Conservation (phyloP, 2,329 filamentous ascomycete genomes). For the Ceratocystis alfenasii region DNA sequence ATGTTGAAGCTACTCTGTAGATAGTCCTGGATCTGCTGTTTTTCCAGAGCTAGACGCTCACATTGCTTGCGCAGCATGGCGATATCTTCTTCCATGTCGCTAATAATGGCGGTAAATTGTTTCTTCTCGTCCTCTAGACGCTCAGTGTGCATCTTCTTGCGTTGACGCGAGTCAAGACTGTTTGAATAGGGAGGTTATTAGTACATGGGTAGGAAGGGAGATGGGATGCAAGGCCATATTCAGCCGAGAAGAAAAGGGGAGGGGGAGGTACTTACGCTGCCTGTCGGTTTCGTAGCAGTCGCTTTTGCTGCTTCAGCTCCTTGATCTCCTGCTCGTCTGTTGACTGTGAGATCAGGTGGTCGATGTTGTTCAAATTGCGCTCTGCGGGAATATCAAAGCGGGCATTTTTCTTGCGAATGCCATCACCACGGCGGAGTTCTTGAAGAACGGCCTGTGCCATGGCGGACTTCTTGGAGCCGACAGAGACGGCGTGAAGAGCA, state of each 20-base stretch:
- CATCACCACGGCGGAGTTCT: constrained; percentile 65
- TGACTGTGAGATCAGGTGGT: constrained; percentile 77
- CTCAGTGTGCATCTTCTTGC: constrained; percentile 97
- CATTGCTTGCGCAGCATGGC: constrained; percentile 54
- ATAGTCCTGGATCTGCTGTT: constrained; percentile 62
- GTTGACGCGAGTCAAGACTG: constrained; percentile 88
- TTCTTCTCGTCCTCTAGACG: constrained; percentile 96
- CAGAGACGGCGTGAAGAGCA: constrained; percentile 42
- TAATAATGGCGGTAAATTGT: constrained; percentile 65
- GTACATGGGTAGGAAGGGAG: not conserved
- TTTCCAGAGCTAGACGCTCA: constrained; percentile 59
- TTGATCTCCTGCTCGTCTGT: constrained; percentile 89
- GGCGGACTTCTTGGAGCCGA: constrained; percentile 37
- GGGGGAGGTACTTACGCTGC: constrained; percentile 60
- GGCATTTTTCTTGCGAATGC: constrained; percentile 97
- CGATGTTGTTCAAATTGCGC: constrained; percentile 87
- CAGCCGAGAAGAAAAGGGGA: constrained; percentile 23
- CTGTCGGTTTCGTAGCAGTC: constrained; percentile 85
- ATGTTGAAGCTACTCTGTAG: constrained; percentile 61
- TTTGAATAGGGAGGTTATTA: constrained; percentile 7
- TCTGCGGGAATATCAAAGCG: constrained; percentile 94
- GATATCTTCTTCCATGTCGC: constrained; percentile 66
- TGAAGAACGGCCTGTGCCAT: constrained; percentile 29
- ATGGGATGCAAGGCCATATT: constrained; percentile 20
- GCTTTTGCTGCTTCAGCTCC: constrained; percentile 97